Base-by-base conservation (phyloP, 2,329 filamentous ascomycete species). In the Fusarium sp. region DNA sequence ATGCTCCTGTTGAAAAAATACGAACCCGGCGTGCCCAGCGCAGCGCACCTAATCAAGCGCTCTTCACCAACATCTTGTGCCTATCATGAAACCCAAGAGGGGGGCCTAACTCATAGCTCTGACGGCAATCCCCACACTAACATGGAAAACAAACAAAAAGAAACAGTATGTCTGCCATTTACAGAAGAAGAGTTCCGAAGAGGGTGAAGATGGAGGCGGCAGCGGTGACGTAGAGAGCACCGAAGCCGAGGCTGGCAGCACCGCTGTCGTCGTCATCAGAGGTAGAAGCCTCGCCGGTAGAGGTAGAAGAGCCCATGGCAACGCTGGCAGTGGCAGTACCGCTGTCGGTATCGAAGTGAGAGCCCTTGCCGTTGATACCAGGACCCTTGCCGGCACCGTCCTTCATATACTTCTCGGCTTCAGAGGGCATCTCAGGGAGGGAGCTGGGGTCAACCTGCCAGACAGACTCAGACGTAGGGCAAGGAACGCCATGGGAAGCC, bases 311-410 rank as follows among this genome's bases (percentile, higher is more conserved):
- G 26, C 78, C 79, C 35, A 71, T 67, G 29, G 79, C 80, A 50
- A 75, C 75, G 66, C 80, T 80, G 58, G 79, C 80, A 18, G 84
- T 84, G 38, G 84, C 84, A 20, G 82, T 83, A 43, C 84, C 81
- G 55, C 81, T 80, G 73, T 80, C 82, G 8, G 79, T 80, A 13
- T 83, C 81, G 49, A 84, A 81, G 79, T 89, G 86, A 23, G 87
- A 89, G 24, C 87, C 87, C 21, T 76, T 71, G 8, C 86, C 86
- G 6, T 77, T 77, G 18, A 89, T 81, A 68, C 87, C 87, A 15
- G 85, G 85, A 4, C 86, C 87, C 3, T 75, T 72, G 33, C 86
- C 86, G 47, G 86, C 86, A 72, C 87, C 86, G 11, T 80, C 74
- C 35, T 78, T 81, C 82, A 89, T 84, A 80, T 81, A 88, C 80